Conservation (phyloP, 2,329 filamentous ascomycete species). For the Fusarium sublunatum region DNA sequence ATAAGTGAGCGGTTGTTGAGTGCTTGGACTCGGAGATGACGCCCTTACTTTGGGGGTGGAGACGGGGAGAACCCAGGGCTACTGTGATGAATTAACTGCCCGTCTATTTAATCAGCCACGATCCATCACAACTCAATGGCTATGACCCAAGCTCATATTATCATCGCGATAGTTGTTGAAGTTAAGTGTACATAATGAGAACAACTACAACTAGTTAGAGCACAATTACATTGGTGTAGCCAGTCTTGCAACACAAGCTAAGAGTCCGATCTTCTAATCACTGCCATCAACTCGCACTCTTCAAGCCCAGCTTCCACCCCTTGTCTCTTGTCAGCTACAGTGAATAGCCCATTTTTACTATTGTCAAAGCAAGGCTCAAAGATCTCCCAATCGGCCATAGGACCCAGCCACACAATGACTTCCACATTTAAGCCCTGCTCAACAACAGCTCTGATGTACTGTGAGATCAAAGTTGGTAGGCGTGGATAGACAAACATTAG, state of each 20-base stretch:
- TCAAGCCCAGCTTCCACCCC: slow-evolving; percentile 35
- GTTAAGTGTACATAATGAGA: too few species aligned
- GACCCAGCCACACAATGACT: slow-evolving; percentile 43
- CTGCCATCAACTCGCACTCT: slow-evolving; percentile 41
- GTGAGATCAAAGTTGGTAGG: slow-evolving; percentile 43
- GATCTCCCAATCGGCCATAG: slow-evolving; percentile 43
- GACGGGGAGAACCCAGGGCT: slow-evolving; percentile 24
- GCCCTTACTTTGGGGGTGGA: slow-evolving; percentile 28
- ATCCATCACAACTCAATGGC: slow-evolving; percentile 1
- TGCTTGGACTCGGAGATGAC: slow-evolving; percentile 35
- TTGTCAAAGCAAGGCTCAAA: slow-evolving; percentile 37
- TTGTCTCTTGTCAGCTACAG: slow-evolving; percentile 14
- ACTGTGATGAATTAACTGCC: background rate
- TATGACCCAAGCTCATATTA: background rate
- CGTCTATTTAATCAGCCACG: slow-evolving; percentile 4
- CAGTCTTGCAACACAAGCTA: background rate
- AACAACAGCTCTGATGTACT: slow-evolving; percentile 40
- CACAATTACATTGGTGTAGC: background rate
- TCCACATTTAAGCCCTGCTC: slow-evolving; percentile 12
- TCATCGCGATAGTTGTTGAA: background rate
- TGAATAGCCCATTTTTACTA: slow-evolving; percentile 6
- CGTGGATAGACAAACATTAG: slow-evolving; percentile 53
- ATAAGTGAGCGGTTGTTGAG: slow-evolving; percentile 22
- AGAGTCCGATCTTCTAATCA: slow-evolving; percentile 11
- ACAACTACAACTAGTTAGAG: too few species aligned